phyloP scores from a whole-genome alignment of 1,284 basidiomycete species.

The Phellopilus nigrolimitatus region DNA sequence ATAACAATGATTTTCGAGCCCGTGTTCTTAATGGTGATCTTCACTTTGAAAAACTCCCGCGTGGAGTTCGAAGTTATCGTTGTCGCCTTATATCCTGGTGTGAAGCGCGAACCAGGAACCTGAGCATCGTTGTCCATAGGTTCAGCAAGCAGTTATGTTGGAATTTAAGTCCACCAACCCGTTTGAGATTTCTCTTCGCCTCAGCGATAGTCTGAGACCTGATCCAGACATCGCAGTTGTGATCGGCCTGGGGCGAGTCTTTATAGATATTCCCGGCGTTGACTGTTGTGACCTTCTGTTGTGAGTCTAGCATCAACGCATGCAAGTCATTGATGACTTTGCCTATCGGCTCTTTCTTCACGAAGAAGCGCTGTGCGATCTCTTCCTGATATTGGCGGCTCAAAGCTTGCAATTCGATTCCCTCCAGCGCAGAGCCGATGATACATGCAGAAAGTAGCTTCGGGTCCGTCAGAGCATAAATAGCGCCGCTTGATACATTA shows the following conservation, averaged over 20 bases:
- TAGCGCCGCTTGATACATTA: constrained; percentile 24
- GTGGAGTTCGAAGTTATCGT: not conserved
- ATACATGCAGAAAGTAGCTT: constrained; percentile 50
- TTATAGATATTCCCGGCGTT: not conserved
- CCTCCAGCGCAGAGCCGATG: constrained; percentile 50
- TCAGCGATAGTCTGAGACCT: not conserved
- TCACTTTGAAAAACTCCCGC: not conserved
- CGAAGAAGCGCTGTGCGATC: not conserved
- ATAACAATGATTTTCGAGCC: not conserved
- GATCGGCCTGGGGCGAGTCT: not conserved
- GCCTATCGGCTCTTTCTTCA: not conserved
- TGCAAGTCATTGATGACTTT: not conserved
- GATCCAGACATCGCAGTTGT: not conserved
- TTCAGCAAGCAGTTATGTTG: not conserved
- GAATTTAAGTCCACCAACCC: not conserved
- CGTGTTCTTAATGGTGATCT: not conserved
- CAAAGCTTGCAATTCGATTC: constrained; percentile 52
- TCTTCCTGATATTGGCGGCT: constrained; percentile 32
- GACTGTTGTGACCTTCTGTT: not conserved
- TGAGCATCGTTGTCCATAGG: not conserved
- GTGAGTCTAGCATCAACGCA: not conserved
- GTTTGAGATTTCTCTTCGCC: not conserved
- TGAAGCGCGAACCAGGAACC: not conserved
- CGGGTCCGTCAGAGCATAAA: constrained; percentile 50
- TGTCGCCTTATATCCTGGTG: not conserved